Percentiles rank a stretch among this genome's conserved stretches.
Evolutionary conservation across 768 basidiomycete genomes (phyloP).

Genomic region (Gloeostereum incarnatum): DNA sequence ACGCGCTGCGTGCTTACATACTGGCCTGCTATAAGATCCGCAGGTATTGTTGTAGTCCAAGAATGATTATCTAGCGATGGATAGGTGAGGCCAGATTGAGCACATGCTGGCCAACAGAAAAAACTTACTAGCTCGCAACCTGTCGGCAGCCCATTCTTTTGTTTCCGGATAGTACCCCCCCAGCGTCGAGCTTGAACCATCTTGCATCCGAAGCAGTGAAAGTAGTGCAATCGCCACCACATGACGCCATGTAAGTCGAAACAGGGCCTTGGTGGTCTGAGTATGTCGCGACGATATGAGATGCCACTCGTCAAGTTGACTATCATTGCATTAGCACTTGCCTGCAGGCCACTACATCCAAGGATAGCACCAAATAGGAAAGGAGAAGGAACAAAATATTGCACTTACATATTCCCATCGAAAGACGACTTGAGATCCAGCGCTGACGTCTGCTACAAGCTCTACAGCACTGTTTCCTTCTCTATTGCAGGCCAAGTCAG

Average conservation of each 20-base stretch:
- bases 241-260: conserved; percentile 43
- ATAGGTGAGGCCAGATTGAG: not conserved
- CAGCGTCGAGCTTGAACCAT: conserved; percentile 43
- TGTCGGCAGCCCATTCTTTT: conserved; percentile 31
- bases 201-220: conserved; percentile 26
- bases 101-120: conserved; percentile 28
- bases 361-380: not conserved
- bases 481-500: conserved; percentile 33
- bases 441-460: conserved; percentile 25
- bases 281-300: too few relatives aligned
- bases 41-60: conserved; percentile 35
- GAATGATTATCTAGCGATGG: conserved; percentile 20
- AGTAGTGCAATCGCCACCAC: conserved; percentile 31
- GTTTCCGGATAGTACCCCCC: conserved; percentile 27
- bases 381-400: conserved; percentile 2
- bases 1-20: conserved; percentile 41
- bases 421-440: conserved; percentile 33
- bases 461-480: conserved; percentile 28
- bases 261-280: conserved; percentile 40
- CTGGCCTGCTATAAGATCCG: conserved; percentile 31
- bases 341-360: not conserved
- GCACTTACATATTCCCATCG: conserved; percentile 35
- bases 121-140: conserved; percentile 28
- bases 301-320: too few relatives aligned
- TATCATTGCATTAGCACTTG: too few relatives aligned